A percentile compares a stretch with the other conserved stretches of the same genome.
These are phyloP conservation scores for Delphinella strobiligena DNA, from an alignment of 2,329 filamentous ascomycete species.

Conservation along the genomic window DNA sequence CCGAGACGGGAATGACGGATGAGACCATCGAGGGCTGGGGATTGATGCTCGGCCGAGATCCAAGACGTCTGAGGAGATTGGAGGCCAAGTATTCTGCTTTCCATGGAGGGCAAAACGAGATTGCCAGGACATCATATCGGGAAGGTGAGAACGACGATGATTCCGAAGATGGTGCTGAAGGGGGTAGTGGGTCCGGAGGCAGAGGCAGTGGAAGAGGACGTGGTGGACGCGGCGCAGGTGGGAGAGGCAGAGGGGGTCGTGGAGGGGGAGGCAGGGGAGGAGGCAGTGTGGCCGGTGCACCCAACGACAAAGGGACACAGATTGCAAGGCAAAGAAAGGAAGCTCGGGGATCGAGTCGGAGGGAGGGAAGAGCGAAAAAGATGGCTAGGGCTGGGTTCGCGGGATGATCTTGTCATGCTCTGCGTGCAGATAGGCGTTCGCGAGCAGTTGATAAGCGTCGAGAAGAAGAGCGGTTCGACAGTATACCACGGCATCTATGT, in stretches of 20 bases:
- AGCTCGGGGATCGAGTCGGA: slow-evolving; percentile 73
- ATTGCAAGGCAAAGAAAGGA: slow-evolving; percentile 65
- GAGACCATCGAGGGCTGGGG: slow-evolving; percentile 92
- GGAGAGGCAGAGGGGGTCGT: slow-evolving; percentile 35
- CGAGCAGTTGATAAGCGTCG: no score
- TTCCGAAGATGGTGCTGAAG: slow-evolving; percentile 40
- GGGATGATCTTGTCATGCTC: no score
- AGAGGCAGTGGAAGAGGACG: slow-evolving; percentile 38
- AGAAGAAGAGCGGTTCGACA: no score
- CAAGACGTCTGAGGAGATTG: slow-evolving; percentile 54
- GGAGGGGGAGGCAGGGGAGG: slow-evolving; percentile 29
- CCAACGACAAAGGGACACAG: slow-evolving; percentile 60
- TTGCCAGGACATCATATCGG: slow-evolving; percentile 56
- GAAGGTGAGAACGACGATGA: slow-evolving; percentile 43
- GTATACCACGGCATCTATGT: no score
- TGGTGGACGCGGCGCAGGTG: slow-evolving; percentile 29
- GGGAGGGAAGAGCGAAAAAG: slow-evolving; percentile 54
- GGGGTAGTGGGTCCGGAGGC: slow-evolving; percentile 29
- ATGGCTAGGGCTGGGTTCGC: slow-evolving; percentile 46
- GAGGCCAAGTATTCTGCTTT: slow-evolving; percentile 60
- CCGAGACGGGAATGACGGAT: slow-evolving; percentile 78
- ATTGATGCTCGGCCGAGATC: slow-evolving; percentile 67
- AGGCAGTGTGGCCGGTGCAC: slow-evolving; percentile 49
- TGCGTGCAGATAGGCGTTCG: no score
- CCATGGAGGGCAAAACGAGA: slow-evolving; percentile 50